Base-by-base conservation (phyloP, 2,329 filamentous ascomycete species). In the Colletotrichum falcatum region DNA sequence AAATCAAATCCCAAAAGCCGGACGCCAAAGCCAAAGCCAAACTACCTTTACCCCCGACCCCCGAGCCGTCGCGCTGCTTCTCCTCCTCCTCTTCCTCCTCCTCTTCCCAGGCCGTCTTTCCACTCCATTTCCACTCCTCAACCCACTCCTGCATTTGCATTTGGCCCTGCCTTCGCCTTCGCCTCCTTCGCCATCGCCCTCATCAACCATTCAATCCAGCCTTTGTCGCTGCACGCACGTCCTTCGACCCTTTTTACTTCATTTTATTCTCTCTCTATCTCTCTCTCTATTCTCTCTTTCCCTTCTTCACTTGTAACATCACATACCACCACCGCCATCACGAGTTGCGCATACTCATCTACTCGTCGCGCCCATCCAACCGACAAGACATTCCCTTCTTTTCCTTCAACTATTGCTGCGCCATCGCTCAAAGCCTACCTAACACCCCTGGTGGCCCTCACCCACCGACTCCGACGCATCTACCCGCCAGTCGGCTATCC, bases 61-160 rank as follows among this genome's bases (percentile, higher is more conserved):
- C 62, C 55, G 55, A 66, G 44, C 56, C 48, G 44, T 42, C 39
- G 39, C 65, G 39, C 66, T 66, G 55, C 66, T 66, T 37, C 54
- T 49, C n/a, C 14, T 51, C 42, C 28, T 51, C 60, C 18, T 58
- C 55, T 28, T 44, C 39, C 56, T 39, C 42, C 35, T 51, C 60
- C 18, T 59, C 55, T 46, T 44, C 28, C 56, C 42, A 60, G 49
- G 49, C 8, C n/a, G n/a, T 68, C 53, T 71, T 62, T 37, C 56
- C 61, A 61, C 51, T 58, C 46, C 53, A 55, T n/a, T 67, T 54
- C 63, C 55, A 61, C 63, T 59, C 39, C 60, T 61, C 59, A 62
- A 37, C 35, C 67, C 49, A 60, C 42, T 33, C 59, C 54, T 61
- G 53, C 69, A 58, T 56, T 61, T 66, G 66, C 37, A 23, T 37